Percentiles rank a stretch among this genome's conserved stretches.
Evolutionary conservation across 2,329 filamentous ascomycete species (phyloP).

Genomic region (Colletotrichum lindemuthianum): DNA sequence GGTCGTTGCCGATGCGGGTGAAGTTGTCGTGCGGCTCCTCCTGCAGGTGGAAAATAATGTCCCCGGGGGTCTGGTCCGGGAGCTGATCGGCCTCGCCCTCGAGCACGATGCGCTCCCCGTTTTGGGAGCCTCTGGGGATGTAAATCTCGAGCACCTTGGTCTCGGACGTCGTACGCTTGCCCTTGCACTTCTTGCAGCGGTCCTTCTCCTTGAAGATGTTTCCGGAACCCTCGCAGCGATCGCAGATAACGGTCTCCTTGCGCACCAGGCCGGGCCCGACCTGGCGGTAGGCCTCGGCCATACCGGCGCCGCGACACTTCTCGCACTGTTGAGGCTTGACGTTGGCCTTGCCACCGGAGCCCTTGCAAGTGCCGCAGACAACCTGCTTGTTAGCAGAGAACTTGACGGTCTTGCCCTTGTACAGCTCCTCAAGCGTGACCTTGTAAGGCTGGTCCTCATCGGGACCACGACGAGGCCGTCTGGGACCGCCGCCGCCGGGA

Average conservation of each 20-base stretch:
- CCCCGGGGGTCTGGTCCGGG: constrained; percentile 88
- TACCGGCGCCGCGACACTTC: constrained; percentile 83
- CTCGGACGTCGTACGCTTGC: constrained; percentile 84
- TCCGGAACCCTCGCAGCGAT: constrained; percentile 86
- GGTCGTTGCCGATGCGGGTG: constrained; percentile 82
- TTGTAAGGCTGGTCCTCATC: constrained; percentile 93
- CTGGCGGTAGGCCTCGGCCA: constrained; percentile 80
- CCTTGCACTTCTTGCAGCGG: constrained; percentile 99
- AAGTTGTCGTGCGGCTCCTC: constrained; percentile 87
- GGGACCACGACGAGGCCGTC: constrained; percentile 75
- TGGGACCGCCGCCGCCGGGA: constrained; percentile 63
- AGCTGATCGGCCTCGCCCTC: constrained; percentile 95
- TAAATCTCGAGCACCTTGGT: constrained; percentile 97
- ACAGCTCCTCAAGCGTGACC: constrained; percentile 91
- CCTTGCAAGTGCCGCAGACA: constrained; percentile 87
- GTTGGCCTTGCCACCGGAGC: constrained; percentile 90
- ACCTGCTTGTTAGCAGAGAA: constrained; percentile 96
- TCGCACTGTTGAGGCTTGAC: constrained; percentile 86
- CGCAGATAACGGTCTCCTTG: constrained; percentile 81
- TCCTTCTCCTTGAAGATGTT: constrained; percentile 95
- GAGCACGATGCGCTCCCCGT: constrained; percentile 89
- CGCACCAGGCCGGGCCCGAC: constrained; percentile 89
- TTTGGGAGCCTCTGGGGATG: constrained; percentile 86
- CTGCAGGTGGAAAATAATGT: constrained; percentile 89
- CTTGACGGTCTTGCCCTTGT: constrained; percentile 98